Evolutionary conservation across 306 rosid genomes (phyloP), one percentile per base, ranked within the genome.

Genomic region (Sicyos baderoa): DNA sequence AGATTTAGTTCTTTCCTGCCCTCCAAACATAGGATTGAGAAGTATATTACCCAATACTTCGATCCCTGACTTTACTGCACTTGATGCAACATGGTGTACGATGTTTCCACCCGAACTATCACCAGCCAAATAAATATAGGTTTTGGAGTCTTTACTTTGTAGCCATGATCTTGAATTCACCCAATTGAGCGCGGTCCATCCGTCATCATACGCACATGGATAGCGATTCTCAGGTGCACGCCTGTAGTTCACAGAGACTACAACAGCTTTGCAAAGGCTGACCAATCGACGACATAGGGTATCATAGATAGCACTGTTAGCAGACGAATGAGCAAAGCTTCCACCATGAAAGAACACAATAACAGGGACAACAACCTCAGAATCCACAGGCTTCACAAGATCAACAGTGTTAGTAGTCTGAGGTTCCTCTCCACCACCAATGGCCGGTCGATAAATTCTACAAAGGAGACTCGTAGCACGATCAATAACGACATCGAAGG

Each of bases 201-300:
- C 99, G 77, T 94, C 99, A 72, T 94, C 97, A 77, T 94, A 94
- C 10, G 97, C 96, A 75, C 95, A 85, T 12, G 99, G 99, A 44
- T 68, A 72, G 6, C 51, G 51, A 47, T 47, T 47, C n/a, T 47
- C 51, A 3, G 51, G 51, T 4, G 51, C 51, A 47, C 51, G 51
- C 51, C 51, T 47, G 51, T 47, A 47, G 51, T 47, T 47, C 51
- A 47, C 51, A 47, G 51, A 47, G n/a, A 47, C 5, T 0, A 47
- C 51, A 47, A 47, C 51, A 47, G 51, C 51, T 4, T 47, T 47
- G 51, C 51, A 47, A 47, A 47, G 15, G 51, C 51, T 47, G n/a
- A 12, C 51, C 15, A 47, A 47, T 47, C 51, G 51, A 6, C 51
- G 51, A 13, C 51, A 47, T 13, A 47, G n/a, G 3, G 51, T 47